These are phyloP conservation scores for Penicillium turbatum DNA, from an alignment of 495 filamentous ascomycete genomes.

Conservation along the genomic window DNA sequence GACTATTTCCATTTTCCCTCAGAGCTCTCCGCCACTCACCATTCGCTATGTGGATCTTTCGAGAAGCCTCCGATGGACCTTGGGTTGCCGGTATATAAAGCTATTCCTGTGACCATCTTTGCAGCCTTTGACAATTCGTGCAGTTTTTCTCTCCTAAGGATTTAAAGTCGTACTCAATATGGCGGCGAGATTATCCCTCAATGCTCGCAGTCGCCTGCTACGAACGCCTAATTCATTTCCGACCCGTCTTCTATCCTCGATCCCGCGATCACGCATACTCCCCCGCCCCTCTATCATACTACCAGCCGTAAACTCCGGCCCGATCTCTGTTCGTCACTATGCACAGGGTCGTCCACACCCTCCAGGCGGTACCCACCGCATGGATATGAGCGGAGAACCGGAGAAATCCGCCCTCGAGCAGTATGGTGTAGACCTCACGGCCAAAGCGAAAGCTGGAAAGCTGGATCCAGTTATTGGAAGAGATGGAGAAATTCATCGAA, in stretches of 20 bases:
- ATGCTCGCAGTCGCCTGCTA: slow-evolving; percentile 28
- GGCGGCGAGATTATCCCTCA: slow-evolving; percentile 37
- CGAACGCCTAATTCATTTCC: slow-evolving; percentile 23
- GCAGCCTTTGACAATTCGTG: background rate
- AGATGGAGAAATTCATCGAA: slow-evolving; percentile 85
- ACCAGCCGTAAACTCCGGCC: slow-evolving; percentile 5
- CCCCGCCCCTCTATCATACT: slow-evolving; percentile 18
- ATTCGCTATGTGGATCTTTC: slow-evolving; percentile 37
- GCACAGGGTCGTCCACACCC: slow-evolving; percentile 77
- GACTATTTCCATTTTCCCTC: slow-evolving; percentile 17
- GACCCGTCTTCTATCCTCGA: slow-evolving; percentile 20
- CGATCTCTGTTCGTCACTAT: slow-evolving; percentile 52
- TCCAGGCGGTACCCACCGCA: slow-evolving; percentile 86
- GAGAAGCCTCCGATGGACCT: slow-evolving; percentile 38
- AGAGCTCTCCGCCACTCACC: slow-evolving; percentile 32
- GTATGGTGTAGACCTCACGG: slow-evolving; percentile 88
- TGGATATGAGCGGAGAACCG: slow-evolving; percentile 75
- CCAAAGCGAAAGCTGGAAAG: slow-evolving; percentile 79
- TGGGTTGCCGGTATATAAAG: slow-evolving; percentile 18
- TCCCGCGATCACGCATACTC: slow-evolving; percentile 20
- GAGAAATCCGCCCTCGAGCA: slow-evolving; percentile 85
- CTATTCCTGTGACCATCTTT: slow-evolving; percentile 1
- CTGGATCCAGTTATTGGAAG: slow-evolving; percentile 94
- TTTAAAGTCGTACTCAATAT: slow-evolving; percentile 15
- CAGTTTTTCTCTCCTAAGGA: background rate